Base-by-base conservation (phyloP, 2,329 filamentous ascomycete genomes). In the Arthrobotrys conoides region DNA sequence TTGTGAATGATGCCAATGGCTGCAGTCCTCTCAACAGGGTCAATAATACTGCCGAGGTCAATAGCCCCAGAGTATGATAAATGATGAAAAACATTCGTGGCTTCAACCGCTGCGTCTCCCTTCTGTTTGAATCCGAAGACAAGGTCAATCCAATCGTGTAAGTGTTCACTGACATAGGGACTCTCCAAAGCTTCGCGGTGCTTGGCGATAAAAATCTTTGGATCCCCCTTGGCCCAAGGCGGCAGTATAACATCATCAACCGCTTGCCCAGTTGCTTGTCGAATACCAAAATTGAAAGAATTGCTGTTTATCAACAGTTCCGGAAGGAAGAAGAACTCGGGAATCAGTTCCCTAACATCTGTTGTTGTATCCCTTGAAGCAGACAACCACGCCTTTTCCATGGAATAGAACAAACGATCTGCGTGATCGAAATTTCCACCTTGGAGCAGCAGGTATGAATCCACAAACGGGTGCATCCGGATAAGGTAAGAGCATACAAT, bases 1-100 rank as follows among this genome's bases (percentile, higher is more conserved):
- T 98, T 98, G 85, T 99, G 95, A 82, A 99, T 98, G 81, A 97
- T 97, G 38, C 93, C 93, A 68, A 97, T 97, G 0, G 94, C 95
- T 4, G 95, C 93, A 5, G 94, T 87, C 51, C 94, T 89, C 84
- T 98, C 94, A 71, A 95, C 90, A 0, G 93, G 92, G 83, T 98
- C 95, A 6, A 91, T 90, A 77, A 99, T 98, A 66, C 90, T 91
- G 84, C 99, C 96, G 3, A 99, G 86, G 83, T 99, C 93, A 80
- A 93, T 96, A 1, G 95, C 94, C 5, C 96, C 96, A 79, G 94
- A 92, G 83, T 99, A 99, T 0, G 95, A 98, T 20, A 97, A 88
- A 83, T 97, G 93, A 81, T 98, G 95, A 85, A 97, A 99, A 22
- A 99, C 94, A 82, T 99, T 99, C 48, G 95, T 90, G 20, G 91